Evolutionary conservation across 1,284 basidiomycete species (phyloP), one percentile per base, ranked within the genome.

Genomic region (Puccinia brachypodii): DNA sequence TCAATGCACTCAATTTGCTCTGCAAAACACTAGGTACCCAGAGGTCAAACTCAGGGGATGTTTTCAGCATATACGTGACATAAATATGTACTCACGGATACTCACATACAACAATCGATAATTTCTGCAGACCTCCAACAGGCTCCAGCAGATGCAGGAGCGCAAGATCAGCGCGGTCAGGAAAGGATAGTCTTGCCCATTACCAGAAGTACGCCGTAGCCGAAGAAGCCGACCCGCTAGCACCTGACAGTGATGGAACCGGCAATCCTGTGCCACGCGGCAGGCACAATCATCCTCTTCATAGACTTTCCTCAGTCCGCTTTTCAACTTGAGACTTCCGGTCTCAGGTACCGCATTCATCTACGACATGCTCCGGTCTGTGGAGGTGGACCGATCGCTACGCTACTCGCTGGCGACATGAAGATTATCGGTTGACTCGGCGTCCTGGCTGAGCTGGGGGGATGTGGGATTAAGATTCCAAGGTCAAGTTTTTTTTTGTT

Each of bases 291-390:
- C 16, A 22, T 38, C 36, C 62, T 38, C 31, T 3, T 0, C 33
- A 38, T 33, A 31, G 28, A 40, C 62, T 8, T n/a, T 64, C 62
- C 62, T 40, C 62, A 64, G 36, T n/a, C 62, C 8, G 3, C 31
- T 64, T 22, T 16, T 40, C 36, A 38, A 64, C 62, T 64, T 19
- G 31, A 60, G 62, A 64, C 33, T 40, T 64, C 36, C 36, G 33
- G 62, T 64, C 62, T 64, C 62, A 64, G 62, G 62, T 64, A 64
- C 53, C 53, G 13, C 62, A 11, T 64, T 2, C 62, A 64, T 64
- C 62, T 38, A 56, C 53, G 3, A 56, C 31, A 14, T 64, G n/a
- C 31, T 40, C n/a, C 62, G 62, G 62, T 36, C 36, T 38, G 33
- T 31, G 62, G 36, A 40, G 28, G 60, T 16, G 8, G 31, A 62